phyloP scores from a whole-genome alignment of 75 land plant species.

The Pinus albicaulis region DNA sequence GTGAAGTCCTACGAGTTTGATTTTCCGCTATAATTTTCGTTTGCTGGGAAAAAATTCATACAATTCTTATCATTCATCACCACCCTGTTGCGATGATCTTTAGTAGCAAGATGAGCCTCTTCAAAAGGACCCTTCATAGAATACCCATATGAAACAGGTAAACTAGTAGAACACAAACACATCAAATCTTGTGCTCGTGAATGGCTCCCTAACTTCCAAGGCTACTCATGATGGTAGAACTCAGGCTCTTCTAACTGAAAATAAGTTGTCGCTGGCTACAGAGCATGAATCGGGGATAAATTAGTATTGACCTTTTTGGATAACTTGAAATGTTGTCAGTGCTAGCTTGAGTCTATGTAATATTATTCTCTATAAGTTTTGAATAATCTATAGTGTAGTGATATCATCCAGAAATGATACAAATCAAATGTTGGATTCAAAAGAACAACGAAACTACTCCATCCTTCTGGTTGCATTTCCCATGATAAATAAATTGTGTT shows the following conservation, averaged over 20 bases:
- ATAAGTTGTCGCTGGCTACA: neutral
- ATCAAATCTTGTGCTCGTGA: neutral
- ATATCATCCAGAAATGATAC: too few relatives aligned
- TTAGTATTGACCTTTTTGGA: too few relatives aligned
- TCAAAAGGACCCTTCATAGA: too few relatives aligned
- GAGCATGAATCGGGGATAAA: neutral
- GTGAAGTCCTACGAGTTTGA: neutral
- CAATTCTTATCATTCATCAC: neutral
- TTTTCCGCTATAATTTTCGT: neutral
- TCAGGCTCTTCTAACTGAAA: neutral
- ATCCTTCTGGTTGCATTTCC: too few relatives aligned
- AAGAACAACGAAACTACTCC: too few relatives aligned
- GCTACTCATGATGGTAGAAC: neutral
- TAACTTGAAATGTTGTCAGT: too few relatives aligned
- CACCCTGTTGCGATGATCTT: neutral
- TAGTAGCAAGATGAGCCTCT: neutral
- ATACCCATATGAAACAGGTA: neutral
- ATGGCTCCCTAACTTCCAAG: neutral
- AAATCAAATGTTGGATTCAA: too few relatives aligned
- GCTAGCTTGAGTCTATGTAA: too few relatives aligned
- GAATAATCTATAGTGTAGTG: too few relatives aligned
- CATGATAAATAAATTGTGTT: too few relatives aligned
- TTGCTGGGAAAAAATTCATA: conserved; percentile 1
- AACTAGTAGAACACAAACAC: too few relatives aligned
- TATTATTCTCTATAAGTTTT: too few relatives aligned